Conservation (phyloP, 2,329 filamentous ascomycete genomes). For the Ophiostoma perfectum region DNA sequence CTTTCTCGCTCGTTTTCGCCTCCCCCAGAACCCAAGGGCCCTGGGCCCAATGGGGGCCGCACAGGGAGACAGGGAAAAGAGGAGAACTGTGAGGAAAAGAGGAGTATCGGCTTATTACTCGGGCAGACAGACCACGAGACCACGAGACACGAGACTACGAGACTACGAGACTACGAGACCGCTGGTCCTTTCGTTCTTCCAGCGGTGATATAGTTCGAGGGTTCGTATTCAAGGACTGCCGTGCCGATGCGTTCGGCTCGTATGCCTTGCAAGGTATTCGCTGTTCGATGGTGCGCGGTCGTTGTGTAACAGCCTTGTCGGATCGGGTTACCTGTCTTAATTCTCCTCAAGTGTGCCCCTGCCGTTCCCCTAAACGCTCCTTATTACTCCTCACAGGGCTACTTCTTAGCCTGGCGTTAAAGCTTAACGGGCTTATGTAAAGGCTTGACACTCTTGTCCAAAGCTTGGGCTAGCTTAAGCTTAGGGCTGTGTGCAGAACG, state of each 20-base stretch:
- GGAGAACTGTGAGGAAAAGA: not conserved
- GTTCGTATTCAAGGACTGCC: too few relatives aligned
- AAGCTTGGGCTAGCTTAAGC: too few relatives aligned
- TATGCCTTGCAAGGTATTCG: too few relatives aligned
- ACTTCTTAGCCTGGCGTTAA: not conserved
- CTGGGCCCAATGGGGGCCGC: not conserved
- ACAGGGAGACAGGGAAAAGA: not conserved
- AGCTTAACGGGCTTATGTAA: not conserved
- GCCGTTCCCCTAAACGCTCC: not conserved
- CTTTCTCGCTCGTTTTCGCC: not conserved
- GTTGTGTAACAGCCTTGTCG: not conserved
- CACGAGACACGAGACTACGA: not conserved
- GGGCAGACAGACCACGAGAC: not conserved
- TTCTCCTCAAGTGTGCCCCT: not conserved
- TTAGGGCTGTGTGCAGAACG: not conserved
- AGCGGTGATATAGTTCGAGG: not conserved
- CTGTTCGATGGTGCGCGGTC: not conserved
- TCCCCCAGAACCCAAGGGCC: not conserved
- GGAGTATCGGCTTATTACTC: constrained; percentile 4
- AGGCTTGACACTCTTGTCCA: not conserved
- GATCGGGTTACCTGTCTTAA: not conserved
- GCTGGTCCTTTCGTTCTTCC: not conserved
- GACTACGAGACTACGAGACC: not conserved
- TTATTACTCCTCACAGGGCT: not conserved
- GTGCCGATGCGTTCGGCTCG: too few relatives aligned